Evolutionary conservation across 75 land plant species (phyloP), one percentile per base, ranked within the genome.

Genomic region (Picea sitchensis): DNA sequence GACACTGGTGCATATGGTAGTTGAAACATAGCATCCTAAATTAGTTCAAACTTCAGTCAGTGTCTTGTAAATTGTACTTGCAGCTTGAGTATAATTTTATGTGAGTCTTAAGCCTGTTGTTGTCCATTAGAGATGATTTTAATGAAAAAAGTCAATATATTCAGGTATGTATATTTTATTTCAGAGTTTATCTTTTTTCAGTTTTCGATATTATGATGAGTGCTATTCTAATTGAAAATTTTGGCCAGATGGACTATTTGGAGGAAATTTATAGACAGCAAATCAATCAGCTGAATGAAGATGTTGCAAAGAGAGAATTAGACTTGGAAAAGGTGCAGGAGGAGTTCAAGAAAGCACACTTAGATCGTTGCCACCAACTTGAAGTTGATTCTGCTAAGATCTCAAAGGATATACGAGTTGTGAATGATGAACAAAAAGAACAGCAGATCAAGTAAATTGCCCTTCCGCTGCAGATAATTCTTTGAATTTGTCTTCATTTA

Each of bases 221-320:
- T 71, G 9, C 74, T 44, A 71, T 41, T 14, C 18, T 58, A 30
- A 57, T 3, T 75, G 76, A 14, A 30, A 51, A 14, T 56, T 75
- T 75, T 31, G 20, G 4, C 38, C 59, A 75, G 76, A 58, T 75
- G 76, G 76, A 75, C 56, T 58, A 30, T 23, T 18, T 75, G 4
- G 76, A 75, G 60, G 58, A 75, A 14, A 14, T 15, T 56, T 75
- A 30, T 17, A 75, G 59, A 75, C 32, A 75, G 14, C 76, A 75
- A 54, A 75, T 75, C 23, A 58, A 75, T 54, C 76, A 75, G 34
- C 31, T 75, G 32, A 75, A 58, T 58, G 76, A 31, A 75, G 59
- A 75, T 26, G 56, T 75, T 26, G 32, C 59, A 14, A 23, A 58
- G 12, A 57, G 59, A 75, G 76, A 75, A 75, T 14, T 13, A 14